Evolutionary conservation across 2,329 filamentous ascomycete genomes (phyloP), one percentile per base, ranked within the genome.

Genomic region (Aspergillus fructus): DNA sequence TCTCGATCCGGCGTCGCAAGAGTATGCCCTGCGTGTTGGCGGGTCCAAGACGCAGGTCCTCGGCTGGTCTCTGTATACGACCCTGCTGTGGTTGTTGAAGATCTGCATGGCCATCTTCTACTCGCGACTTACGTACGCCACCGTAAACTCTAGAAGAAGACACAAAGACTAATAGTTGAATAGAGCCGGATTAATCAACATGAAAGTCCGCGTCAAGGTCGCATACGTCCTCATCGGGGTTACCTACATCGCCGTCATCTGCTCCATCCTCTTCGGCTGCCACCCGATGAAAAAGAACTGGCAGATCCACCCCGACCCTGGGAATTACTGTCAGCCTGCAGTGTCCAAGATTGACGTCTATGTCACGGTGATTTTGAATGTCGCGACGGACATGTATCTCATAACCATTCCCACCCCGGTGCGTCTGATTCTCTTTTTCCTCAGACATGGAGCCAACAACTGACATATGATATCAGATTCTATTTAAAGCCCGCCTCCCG

Each of bases 271-370:
- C 13, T 71, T 82, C 3, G 77, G 78, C 7, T 87, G 84, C 61
- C 74, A 75, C 23, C 83, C 83, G 0, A 78, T 86, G 53, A 61
- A 72, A 24, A 77, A 77, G 40, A 82, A 83, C 64, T 87, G 84
- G 83, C 83, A 86, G 66, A 84, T 87, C 49, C 72, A 79, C 52
- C 84, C 84, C 0, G 69, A 86, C 30, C 84, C 84, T 0, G 83
- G 84, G 11, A 78, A 79, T 60, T 64, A 70, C 46, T 83, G 81
- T 58, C 79, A 81, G 55, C 74, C 79, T 7, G 81, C 79, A 8
- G 77, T 84, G 11, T 81, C 82, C 0, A 75, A 75, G 15, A 77
- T 79, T 49, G 75, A 83, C 48, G 73, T 83, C 39, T 83, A 80
- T 67, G 76, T 81, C n/a, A 81, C 77, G 2, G 78, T 82, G 33